phyloP scores from a whole-genome alignment of 2,329 filamentous ascomycete species.

The Pseudogymnoascus sp. region DNA sequence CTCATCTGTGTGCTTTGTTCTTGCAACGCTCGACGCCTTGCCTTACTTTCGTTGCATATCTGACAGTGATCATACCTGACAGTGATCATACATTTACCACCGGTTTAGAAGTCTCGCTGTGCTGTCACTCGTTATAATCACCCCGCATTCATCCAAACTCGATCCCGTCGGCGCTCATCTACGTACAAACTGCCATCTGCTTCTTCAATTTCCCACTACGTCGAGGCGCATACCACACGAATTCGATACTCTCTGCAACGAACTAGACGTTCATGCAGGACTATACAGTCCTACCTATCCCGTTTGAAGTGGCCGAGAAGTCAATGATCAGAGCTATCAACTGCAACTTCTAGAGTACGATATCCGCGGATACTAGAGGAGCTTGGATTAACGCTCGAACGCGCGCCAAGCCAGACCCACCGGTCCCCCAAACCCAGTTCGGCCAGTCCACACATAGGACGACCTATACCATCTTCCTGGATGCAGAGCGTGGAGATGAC shows the following conservation, averaged over 20 bases:
- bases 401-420: not conserved
- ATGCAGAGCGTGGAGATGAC: constrained; percentile 25
- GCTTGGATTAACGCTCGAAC: not conserved
- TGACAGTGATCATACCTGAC: not conserved
- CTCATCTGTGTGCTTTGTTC: not conserved
- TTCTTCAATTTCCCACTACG: not conserved
- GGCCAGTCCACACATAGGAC: not conserved
- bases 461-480: not conserved
- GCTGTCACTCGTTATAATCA: not conserved
- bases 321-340: not conserved
- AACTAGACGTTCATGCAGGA: not conserved
- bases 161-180: not conserved
- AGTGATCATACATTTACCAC: not conserved
- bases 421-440: not conserved
- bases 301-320: not conserved
- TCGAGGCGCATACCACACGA: not conserved
- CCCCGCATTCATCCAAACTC: not conserved
- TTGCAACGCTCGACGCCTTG: not conserved
- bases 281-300: not conserved
- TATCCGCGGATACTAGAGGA: not conserved
- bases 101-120: not conserved
- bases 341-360: not conserved
- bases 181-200: not conserved
- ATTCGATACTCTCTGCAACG: not conserved
- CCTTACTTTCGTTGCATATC: not conserved